These are phyloP conservation scores for Monosporozyma aquatica DNA, from an alignment of 805 yeast genomes.

Conservation along the genomic window DNA sequence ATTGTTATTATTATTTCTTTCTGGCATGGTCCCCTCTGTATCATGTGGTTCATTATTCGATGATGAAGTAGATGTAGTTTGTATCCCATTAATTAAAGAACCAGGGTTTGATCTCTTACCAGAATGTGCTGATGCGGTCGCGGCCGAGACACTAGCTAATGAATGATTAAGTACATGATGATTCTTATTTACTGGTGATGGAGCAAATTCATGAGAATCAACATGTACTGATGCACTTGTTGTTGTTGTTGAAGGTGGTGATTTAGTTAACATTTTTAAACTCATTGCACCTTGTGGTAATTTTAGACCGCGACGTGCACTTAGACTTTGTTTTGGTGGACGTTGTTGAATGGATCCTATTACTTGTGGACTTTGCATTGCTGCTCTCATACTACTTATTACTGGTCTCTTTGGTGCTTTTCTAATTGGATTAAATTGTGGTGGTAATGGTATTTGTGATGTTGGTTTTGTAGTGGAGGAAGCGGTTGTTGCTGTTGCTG, in stretches of 20 bases:
- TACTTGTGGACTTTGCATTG: not conserved
- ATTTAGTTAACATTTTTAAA: constrained; percentile 18
- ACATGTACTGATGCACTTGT: constrained; percentile 6
- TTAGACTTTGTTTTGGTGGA: constrained; percentile 66
- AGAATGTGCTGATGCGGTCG: constrained; percentile 1
- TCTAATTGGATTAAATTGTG: constrained; percentile 21
- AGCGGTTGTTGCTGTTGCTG: not conserved
- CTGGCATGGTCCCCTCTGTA: constrained; percentile 24
- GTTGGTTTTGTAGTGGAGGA: not conserved
- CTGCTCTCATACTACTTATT: not conserved
- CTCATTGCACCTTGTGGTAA: constrained; percentile 40
- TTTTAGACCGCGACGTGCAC: constrained; percentile 74
- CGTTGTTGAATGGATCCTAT: not conserved
- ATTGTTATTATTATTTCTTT: not conserved
- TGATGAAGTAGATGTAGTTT: constrained; percentile 29
- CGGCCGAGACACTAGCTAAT: not conserved
- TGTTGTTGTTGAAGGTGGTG: constrained; percentile 8
- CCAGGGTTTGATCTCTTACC: constrained; percentile 27
- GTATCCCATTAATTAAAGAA: constrained; percentile 23
- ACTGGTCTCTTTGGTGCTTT: constrained; percentile 24
- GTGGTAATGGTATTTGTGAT: not conserved
- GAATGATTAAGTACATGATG: constrained; percentile 5
- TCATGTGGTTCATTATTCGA: constrained; percentile 20
- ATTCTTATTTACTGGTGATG: constrained; percentile 19
- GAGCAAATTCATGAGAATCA: constrained; percentile 25